These are phyloP conservation scores for Datisca glomerata DNA, from an alignment of 306 rosid species.

Conservation along the genomic window DNA sequence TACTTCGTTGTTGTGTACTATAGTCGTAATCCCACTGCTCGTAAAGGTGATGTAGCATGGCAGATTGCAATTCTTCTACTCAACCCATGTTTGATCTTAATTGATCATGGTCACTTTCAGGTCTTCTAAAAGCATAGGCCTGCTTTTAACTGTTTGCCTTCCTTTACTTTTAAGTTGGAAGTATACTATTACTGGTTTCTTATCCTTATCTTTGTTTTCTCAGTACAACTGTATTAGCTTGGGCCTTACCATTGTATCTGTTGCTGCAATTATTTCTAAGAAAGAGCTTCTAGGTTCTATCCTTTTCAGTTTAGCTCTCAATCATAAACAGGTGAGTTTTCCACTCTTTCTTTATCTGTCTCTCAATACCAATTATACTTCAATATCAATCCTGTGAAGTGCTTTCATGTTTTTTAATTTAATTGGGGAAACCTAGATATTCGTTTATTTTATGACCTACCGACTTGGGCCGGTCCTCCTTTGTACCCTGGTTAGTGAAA, in stretches of 20 bases:
- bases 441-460: too few species aligned
- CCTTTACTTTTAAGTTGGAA: not conserved
- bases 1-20: slow-evolving; percentile 45
- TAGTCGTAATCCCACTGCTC: slow-evolving; percentile 22
- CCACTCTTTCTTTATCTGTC: too few species aligned
- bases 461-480: too few species aligned
- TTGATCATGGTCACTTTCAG: slow-evolving; percentile 92
- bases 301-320: slow-evolving; percentile 62
- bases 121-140: slow-evolving; percentile 14
- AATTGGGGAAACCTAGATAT: too few species aligned
- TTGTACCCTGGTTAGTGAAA: too few species aligned
- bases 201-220: slow-evolving; percentile 8
- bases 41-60: slow-evolving; percentile 51
- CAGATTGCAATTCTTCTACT: slow-evolving; percentile 50
- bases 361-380: too few species aligned
- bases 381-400: too few species aligned
- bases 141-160: not conserved
- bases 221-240: slow-evolving; percentile 88
- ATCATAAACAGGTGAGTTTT: slow-evolving; percentile 65
- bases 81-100: slow-evolving; percentile 65
- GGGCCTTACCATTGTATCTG: slow-evolving; percentile 74
- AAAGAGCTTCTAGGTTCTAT: slow-evolving; percentile 53
- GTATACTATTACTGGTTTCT: not conserved
- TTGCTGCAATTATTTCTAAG: slow-evolving; percentile 54
- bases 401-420: too few species aligned